These are phyloP conservation scores for Metschnikowia proteae DNA, from an alignment of 805 yeast genomes.

Conservation along the genomic window DNA sequence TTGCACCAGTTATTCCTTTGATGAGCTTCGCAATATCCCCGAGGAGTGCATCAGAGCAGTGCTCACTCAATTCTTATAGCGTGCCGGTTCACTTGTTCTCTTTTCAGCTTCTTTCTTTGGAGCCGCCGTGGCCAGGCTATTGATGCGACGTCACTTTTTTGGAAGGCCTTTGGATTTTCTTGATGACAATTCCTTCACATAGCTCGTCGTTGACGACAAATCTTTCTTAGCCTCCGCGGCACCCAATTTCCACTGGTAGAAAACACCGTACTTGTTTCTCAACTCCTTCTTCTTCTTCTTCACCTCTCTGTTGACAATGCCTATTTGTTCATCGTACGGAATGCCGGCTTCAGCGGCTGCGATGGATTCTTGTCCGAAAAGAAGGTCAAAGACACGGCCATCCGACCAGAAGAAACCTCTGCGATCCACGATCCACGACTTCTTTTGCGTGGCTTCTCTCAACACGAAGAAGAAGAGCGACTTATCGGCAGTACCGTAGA, in stretches of 20 bases:
- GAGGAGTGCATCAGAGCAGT: too few relatives aligned
- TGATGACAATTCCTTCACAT: slow-evolving; percentile 17
- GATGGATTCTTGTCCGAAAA: slow-evolving; percentile 78
- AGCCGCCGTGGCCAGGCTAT: too few relatives aligned
- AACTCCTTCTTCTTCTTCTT: slow-evolving; percentile 48
- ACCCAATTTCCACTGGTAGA: slow-evolving; percentile 52
- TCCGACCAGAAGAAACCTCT: slow-evolving; percentile 93
- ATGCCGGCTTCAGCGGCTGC: slow-evolving; percentile 72
- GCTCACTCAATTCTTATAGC: too few relatives aligned
- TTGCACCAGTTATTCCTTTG: too few relatives aligned
- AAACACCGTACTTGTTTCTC: slow-evolving; percentile 53
- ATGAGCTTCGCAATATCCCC: too few relatives aligned
- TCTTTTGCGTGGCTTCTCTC: slow-evolving; percentile 46
- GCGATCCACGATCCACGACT: slow-evolving; percentile 78
- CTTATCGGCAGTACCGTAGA: slow-evolving; percentile 77
- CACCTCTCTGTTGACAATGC: slow-evolving; percentile 44
- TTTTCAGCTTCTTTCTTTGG: too few relatives aligned
- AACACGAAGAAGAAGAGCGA: slow-evolving; percentile 70
- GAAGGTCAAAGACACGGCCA: slow-evolving; percentile 75
- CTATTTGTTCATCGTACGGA: slow-evolving; percentile 56
- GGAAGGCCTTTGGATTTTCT: slow-evolving; percentile 13
- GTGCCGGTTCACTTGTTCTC: too few relatives aligned
- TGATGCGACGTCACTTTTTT: neutral
- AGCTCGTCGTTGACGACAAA: slow-evolving; percentile 21
- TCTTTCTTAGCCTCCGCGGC: slow-evolving; percentile 32